Evolutionary conservation across 139 green algal genomes (phyloP), one percentile per base, ranked within the genome.

Genomic region (Pedinophyceae sp.): DNA sequence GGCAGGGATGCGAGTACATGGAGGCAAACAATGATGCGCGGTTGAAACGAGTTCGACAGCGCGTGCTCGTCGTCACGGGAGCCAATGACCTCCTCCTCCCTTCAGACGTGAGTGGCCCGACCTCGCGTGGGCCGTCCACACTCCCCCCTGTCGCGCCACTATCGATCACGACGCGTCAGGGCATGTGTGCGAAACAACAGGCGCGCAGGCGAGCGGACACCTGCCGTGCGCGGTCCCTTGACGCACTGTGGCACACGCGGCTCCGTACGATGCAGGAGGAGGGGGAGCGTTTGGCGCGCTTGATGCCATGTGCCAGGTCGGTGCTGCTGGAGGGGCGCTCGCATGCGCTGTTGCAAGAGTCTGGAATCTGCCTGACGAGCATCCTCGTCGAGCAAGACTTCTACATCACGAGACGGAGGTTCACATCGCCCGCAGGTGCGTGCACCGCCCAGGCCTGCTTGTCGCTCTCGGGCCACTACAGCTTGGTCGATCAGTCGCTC

Each of bases 321-420:
- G 82, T 82, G 1, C 53, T 91, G 66, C 69, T 95, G 54, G 74
- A 87, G 69, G 75, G 28, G 39, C 1, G 46, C 6, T 24, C 3
- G n/a, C n/a, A 25, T 59, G 30, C 4, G 0, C 3, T 20, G 28
- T 2, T 52, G 47, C 68, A 73, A 62, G 75, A 94, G 62, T 69
- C 63, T 0, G 73, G 74, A n/a, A 56, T 91, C 7, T 64, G 87
- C 49, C 57, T 95, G 47, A 54, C 64, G 0, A 25, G 52, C 3
- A 74, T 93, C 13, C 29, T 93, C 52, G 38, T 82, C 56, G 71
- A 86, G 48, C 65, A 85, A 60, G 82, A 80, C 13, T 89, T 92
- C 50, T 93, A 87, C 54, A 51, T 76, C 1, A 49, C 25, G 3
- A 25, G 58, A 23, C 58, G 78, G 2, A 48, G 50, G 53, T 50